Base-by-base conservation (phyloP, 2,329 filamentous ascomycete species). In the Anthostomella pinea region DNA sequence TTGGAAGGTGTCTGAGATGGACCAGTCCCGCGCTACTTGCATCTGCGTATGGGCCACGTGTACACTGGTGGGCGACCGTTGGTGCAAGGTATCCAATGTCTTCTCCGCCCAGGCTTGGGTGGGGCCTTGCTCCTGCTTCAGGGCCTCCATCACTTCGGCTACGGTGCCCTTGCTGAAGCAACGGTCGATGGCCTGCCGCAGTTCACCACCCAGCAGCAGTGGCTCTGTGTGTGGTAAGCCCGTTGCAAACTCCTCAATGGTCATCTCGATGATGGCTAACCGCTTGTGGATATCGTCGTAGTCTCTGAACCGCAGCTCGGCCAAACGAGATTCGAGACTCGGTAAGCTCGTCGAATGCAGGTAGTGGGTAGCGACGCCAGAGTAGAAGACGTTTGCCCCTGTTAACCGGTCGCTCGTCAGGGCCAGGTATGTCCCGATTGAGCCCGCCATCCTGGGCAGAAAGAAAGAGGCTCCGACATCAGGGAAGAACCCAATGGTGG, bases 391-490 rank as follows among this genome's bases (percentile, higher is more conserved):
- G 60, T 97, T 87, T 9, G 83, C 83, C 27, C 93, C 93, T 43
- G 75, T 81, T 45, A 98, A 69, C 46, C 80, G 78, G 58, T 91
- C 85, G 58, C 89, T 93, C 6, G 93, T 98, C 46, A 98, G 73
- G 14, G 89, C 93, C 27, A 98, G 81, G 65, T 97, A 98, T 14
- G 87, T 95, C 39, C 93, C 93, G 38, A 95, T 67, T 41, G 81
- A 72, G 32, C 93, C 93, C 54, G 94, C 81, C 73, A 98, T 81
- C 46, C 89, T 78, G 11, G 93, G 87, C 35, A 98, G 73, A 73
- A 97, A 97, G 72, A 97, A 98, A 8, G 87, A 94, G 20, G 85
- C 94, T 43, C 93, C 93, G 31, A 98, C 93, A 57, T 98, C 94
- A 6, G 94, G 93, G 74, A 98, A 98, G 73, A 97, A 96, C 24